These are phyloP conservation scores for Talaromyces pinophilus DNA, from an alignment of 2,329 filamentous ascomycete species.

Conservation along the genomic window DNA sequence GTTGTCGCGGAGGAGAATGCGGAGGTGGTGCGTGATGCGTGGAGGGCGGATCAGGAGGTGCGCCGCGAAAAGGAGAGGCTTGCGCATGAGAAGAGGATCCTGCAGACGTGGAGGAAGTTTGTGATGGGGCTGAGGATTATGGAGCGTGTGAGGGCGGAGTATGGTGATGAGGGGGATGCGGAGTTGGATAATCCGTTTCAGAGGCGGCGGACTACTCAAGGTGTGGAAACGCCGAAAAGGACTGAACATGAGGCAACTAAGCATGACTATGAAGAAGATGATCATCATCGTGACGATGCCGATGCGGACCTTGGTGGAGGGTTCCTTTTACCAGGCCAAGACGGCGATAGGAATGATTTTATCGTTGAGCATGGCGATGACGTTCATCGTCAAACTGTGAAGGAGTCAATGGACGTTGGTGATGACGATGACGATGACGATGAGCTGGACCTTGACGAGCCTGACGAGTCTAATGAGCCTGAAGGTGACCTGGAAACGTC, in stretches of 20 bases:
- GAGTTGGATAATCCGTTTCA: slow-evolving; percentile 42
- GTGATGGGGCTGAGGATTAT: slow-evolving; percentile 81
- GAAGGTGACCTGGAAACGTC: slow-evolving; percentile 25
- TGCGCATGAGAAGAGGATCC: slow-evolving; percentile 72
- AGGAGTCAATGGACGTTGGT: slow-evolving; percentile 22
- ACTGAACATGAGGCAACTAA: slow-evolving; percentile 16
- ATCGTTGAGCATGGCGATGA: slow-evolving; percentile 34
- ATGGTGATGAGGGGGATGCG: slow-evolving; percentile 55
- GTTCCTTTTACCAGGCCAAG: slow-evolving; percentile 26
- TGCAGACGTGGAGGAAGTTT: slow-evolving; percentile 83
- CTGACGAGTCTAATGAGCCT: slow-evolving; percentile 17
- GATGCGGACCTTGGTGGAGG: slow-evolving; percentile 35
- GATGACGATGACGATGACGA: slow-evolving; percentile 7
- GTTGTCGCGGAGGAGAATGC: slow-evolving; percentile 82
- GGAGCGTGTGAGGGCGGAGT: slow-evolving; percentile 73
- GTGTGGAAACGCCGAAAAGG: background rate
- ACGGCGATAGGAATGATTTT: slow-evolving; percentile 29
- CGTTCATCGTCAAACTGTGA: background rate
- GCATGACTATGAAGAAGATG: slow-evolving; percentile 21
- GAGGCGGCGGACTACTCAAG: slow-evolving; percentile 24
- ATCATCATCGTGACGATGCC: slow-evolving; percentile 25
- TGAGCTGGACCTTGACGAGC: slow-evolving; percentile 20
- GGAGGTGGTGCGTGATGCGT: slow-evolving; percentile 71
- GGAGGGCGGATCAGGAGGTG: slow-evolving; percentile 75
- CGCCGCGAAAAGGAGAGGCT: slow-evolving; percentile 75